Base-by-base conservation (phyloP, 2,329 filamentous ascomycete species). In the Colletotrichum somersetense region DNA sequence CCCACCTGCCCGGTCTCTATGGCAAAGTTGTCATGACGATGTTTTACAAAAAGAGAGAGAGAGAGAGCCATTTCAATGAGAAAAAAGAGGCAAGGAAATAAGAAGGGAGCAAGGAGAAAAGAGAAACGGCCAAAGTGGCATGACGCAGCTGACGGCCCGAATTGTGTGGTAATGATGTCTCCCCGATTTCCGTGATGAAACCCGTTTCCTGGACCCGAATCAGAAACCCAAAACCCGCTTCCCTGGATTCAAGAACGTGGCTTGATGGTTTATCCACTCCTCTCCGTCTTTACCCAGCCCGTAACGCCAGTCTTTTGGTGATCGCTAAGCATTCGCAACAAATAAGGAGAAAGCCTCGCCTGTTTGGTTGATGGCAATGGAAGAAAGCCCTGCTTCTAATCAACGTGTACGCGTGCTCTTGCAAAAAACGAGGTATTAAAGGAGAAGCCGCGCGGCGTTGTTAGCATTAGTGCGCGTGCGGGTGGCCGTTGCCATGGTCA, bases 391-490 rank as follows among this genome's bases (percentile, higher is more conserved):
- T 35, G 33, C 16, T 30, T 40, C 33, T 61, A 59, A 61, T 52
- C 55, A 59, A 48, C 38, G 33, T 48, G 35, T 69, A 11, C 52
- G 59, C 66, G 23, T 44, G 46, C 59, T 46, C 14, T 52, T 52
- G 38, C 35, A 56, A 16, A 16, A 55, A 50, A 53, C 2, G 44
- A 38, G 58, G 46, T 30, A 59, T 59, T 55, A 64, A 50, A 44
- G 6, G 7, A 18, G n/a, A 7, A 53, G 48, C 35, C 18, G 23
- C 16, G n/a, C 23, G 62, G 26, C 48, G 11, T 14, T 2, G 40
- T 50, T 33, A 66, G 46, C 66, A 66, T 59, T 52, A 73, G 62
- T 73, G 71, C 18, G 62, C 38, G 50, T 73, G 71, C 40, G 35
- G 30, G 38, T 71, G 62, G 20, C 48, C 50, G 46, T 62, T 30